A percentile compares a stretch with the other conserved stretches of the same genome.
Conservation (phyloP, 352 stramenopile genomes). For the Phytophthora foliorum region DNA sequence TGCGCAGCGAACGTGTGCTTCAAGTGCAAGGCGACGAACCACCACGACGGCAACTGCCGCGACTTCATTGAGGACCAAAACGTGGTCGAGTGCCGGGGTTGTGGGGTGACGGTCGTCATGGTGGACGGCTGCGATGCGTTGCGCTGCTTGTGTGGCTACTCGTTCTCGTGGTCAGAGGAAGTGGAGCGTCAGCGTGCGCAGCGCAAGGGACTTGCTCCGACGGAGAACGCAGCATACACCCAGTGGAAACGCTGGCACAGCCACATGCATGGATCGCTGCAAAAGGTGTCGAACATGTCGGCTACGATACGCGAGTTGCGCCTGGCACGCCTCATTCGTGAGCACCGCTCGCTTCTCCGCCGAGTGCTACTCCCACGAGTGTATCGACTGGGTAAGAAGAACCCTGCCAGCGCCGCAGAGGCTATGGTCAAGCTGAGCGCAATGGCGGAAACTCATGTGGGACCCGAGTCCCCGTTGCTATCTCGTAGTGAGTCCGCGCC, state of each 20-base stretch:
- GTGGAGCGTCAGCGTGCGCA: slow-evolving; percentile 60
- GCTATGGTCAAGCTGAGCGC: slow-evolving; percentile 17
- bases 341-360: slow-evolving; percentile 43
- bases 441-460: slow-evolving; percentile 6
- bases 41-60: slow-evolving; percentile 57
- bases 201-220: slow-evolving; percentile 53
- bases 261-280: slow-evolving; percentile 25
- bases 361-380: slow-evolving; percentile 36
- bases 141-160: slow-evolving; percentile 58
- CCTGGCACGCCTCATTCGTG: slow-evolving; percentile 41
- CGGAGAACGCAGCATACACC: slow-evolving; percentile 34
- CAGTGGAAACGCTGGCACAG: slow-evolving; percentile 47
- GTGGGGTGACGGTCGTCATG: slow-evolving; percentile 69
- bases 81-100: slow-evolving; percentile 63
- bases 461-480: slow-evolving; percentile 5
- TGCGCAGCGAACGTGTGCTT: slow-evolving; percentile 61
- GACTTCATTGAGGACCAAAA: slow-evolving; percentile 67
- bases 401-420: slow-evolving; percentile 1
- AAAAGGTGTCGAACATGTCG: slow-evolving; percentile 41
- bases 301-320: slow-evolving; percentile 44
- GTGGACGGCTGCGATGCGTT: slow-evolving; percentile 70
- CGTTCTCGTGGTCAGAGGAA: slow-evolving; percentile 62
- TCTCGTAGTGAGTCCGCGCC: slow-evolving; percentile 25
- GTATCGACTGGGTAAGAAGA: slow-evolving; percentile 24
- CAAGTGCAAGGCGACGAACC: slow-evolving; percentile 64